Conservation (phyloP, 2,329 filamentous ascomycete genomes). For the Annulohypoxylon truncatum region DNA sequence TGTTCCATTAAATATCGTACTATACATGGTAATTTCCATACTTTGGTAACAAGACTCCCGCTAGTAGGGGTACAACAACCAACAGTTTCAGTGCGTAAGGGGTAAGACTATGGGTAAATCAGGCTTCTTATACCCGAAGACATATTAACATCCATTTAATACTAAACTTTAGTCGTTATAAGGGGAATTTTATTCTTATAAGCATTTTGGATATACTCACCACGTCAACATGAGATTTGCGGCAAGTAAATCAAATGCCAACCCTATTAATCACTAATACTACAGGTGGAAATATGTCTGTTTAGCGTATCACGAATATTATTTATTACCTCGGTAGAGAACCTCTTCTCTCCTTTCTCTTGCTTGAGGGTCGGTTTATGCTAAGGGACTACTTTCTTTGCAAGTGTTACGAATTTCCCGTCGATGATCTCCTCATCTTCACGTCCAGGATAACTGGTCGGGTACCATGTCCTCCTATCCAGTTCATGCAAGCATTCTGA, state of each 20-base stretch:
- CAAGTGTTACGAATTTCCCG: neutral
- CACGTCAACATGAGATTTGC: neutral
- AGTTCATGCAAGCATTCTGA: neutral
- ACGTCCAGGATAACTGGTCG: neutral
- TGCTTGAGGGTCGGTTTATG: neutral
- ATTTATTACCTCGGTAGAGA: neutral
- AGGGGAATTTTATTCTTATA: neutral
- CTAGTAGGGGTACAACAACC: neutral
- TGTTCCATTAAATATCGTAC: neutral
- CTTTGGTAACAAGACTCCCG: constrained; percentile 2
- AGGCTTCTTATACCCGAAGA: neutral
- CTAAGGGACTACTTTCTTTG: neutral
- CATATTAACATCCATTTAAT: neutral
- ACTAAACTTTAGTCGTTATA: neutral
- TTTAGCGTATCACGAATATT: neutral
- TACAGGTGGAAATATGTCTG: neutral
- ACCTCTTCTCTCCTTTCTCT: neutral
- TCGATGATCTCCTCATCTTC: neutral
- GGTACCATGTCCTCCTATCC: neutral
- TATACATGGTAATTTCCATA: constrained; percentile 1
- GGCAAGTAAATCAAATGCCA: neutral
- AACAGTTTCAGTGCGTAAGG: constrained; percentile 1
- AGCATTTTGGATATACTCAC: neutral
- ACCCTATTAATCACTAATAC: neutral
- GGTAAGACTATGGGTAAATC: neutral